Percentiles rank a stretch among this genome's conserved stretches.
Conservation (phyloP, 345 rosid species). For the Carallia pectinifolia region DNA sequence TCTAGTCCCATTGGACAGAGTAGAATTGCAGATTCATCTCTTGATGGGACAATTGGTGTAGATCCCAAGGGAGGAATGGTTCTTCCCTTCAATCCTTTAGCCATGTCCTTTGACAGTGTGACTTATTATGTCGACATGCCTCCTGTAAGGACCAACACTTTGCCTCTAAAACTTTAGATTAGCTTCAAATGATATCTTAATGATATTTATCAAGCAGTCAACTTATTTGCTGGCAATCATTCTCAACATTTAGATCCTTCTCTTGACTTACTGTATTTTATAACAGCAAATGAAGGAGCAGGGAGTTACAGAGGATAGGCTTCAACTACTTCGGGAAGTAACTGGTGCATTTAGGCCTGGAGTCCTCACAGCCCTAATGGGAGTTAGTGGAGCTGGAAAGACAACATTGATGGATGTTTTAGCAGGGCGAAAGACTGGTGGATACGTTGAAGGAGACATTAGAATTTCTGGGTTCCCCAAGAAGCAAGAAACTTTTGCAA, state of each 20-base stretch:
- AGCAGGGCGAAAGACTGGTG: slow-evolving; percentile 89
- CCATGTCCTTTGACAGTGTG: slow-evolving; percentile 68
- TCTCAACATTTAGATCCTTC: not conserved
- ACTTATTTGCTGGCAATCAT: too few species aligned
- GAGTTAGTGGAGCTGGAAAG: slow-evolving; percentile 98
- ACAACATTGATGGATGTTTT: slow-evolving; percentile 96
- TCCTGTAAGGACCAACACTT: slow-evolving; percentile 40
- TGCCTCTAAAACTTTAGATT: not conserved
- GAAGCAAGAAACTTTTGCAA: slow-evolving; percentile 89
- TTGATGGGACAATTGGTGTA: slow-evolving; percentile 31
- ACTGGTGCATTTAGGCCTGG: slow-evolving; percentile 93
- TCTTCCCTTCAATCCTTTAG: slow-evolving; percentile 75
- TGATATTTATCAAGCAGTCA: too few species aligned
- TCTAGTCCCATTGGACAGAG: slow-evolving; percentile 24
- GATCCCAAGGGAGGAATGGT: slow-evolving; percentile 68
- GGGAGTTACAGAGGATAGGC: slow-evolving; percentile 65
- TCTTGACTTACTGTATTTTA: not conserved
- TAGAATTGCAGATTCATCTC: slow-evolving; percentile 34
- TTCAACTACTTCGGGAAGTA: slow-evolving; percentile 68
- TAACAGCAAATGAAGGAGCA: slow-evolving; percentile 87
- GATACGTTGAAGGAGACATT: slow-evolving; percentile 83
- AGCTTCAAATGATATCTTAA: too few species aligned
- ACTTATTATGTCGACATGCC: slow-evolving; percentile 82
- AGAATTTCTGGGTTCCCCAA: slow-evolving; percentile 79
- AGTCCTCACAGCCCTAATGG: slow-evolving; percentile 89